A percentile compares a stretch with the other conserved stretches of the same genome.
Conservation (phyloP, 2,329 filamentous ascomycete genomes). For the Incumbomyces delicatus region DNA sequence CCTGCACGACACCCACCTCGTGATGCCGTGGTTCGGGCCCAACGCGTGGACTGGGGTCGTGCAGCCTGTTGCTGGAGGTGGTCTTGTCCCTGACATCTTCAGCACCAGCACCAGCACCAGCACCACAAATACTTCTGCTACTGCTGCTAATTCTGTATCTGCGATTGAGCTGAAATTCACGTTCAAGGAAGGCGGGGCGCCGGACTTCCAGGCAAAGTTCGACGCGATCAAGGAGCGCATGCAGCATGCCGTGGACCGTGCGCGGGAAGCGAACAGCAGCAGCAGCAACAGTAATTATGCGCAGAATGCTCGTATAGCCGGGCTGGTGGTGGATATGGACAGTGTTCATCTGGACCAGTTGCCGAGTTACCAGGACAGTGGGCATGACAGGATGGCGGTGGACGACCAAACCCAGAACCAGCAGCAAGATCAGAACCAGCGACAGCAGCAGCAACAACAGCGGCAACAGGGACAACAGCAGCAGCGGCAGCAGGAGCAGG, state of each 20-base stretch:
- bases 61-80: conserved; percentile 68
- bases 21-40: conserved; percentile 82
- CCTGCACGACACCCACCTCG: conserved; percentile 74
- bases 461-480: too few species aligned
- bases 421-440: too few species aligned
- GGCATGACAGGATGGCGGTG: conserved; percentile 29
- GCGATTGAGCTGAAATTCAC: conserved; percentile 73
- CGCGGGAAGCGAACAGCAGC: conserved; percentile 54
- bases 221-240: conserved; percentile 77
- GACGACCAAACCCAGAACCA: not conserved
- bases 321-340: conserved; percentile 50
- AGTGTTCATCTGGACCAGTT: conserved; percentile 74
- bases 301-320: too few species aligned
- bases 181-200: conserved; percentile 92
- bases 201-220: conserved; percentile 75
- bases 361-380: conserved; percentile 68
- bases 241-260: conserved; percentile 67
- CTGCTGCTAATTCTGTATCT: conserved; percentile 53
- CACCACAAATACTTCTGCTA: too few species aligned
- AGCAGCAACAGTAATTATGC: too few species aligned
- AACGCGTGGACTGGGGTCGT: conserved; percentile 80
- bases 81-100: too few species aligned
- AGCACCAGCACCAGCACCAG: too few species aligned
- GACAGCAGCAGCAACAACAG: too few species aligned
- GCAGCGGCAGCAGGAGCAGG: too few species aligned